phyloP scores from a whole-genome alignment of 139 green algal genomes.

The Pseudopediastrum boryanum region DNA sequence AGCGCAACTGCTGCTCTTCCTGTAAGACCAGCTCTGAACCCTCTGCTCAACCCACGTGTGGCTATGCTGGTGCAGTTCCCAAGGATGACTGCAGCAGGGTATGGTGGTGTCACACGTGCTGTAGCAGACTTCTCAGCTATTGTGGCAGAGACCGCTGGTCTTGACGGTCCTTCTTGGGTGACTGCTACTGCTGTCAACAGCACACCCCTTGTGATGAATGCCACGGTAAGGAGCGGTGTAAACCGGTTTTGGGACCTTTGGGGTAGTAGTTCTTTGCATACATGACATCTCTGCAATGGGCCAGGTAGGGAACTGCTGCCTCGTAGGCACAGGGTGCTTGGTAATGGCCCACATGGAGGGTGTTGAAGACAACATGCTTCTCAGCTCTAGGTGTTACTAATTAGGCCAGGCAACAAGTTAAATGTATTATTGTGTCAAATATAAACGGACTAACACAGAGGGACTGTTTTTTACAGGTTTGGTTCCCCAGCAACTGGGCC shows the following conservation, averaged over 20 bases:
- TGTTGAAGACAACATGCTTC: too few species aligned
- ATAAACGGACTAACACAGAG: too few species aligned
- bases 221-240: conserved; percentile 10
- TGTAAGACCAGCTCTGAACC: conserved; percentile 30
- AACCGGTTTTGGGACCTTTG: too few species aligned
- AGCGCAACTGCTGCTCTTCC: neutral
- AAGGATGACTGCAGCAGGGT: neutral
- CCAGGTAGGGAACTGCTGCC: too few species aligned
- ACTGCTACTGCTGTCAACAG: neutral
- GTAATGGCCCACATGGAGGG: too few species aligned
- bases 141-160: conserved; percentile 18
- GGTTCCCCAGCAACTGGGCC: conserved; percentile 37
- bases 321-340: too few species aligned
- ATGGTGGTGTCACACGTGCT: conserved; percentile 27
- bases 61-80: conserved; percentile 19
- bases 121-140: conserved; percentile 28
- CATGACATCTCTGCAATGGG: too few species aligned
- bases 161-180: conserved; percentile 25
- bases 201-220: neutral
- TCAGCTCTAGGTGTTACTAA: too few species aligned
- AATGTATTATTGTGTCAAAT: too few species aligned
- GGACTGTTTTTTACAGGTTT: conserved; percentile 32
- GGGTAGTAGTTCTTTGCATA: too few species aligned
- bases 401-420: too few species aligned
- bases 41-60: conserved; percentile 29